A percentile compares a stretch with the other conserved stretches of the same genome.
These are phyloP conservation scores for Acephala macrosclerotiorum DNA, from an alignment of 2,329 filamentous ascomycete genomes.

Conservation along the genomic window DNA sequence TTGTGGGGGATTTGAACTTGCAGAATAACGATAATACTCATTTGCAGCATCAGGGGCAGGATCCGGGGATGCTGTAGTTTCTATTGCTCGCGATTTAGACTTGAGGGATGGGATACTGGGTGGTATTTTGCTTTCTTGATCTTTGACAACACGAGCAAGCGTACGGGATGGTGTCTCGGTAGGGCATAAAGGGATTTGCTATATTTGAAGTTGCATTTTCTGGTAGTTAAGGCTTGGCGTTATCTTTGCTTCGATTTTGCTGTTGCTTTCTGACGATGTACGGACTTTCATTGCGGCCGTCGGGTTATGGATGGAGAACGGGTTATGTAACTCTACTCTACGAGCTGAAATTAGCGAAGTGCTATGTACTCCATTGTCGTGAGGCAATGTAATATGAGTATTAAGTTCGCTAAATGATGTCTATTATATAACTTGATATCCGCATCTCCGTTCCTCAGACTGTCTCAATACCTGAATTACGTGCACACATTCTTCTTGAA, in stretches of 20 bases:
- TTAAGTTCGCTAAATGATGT: background rate
- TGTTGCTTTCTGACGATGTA: background rate
- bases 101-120: background rate
- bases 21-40: conserved; percentile 34
- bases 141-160: background rate
- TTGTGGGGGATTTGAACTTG: conserved; percentile 38
- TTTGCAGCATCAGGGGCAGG: conserved; percentile 28
- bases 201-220: background rate
- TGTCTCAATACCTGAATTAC: no score
- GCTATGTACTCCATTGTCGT: background rate
- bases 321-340: conserved; percentile 16
- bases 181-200: conserved; percentile 9
- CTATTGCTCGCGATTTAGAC: background rate
- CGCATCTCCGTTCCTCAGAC: no score
- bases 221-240: background rate
- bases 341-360: background rate
- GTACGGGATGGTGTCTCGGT: background rate
- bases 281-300: background rate
- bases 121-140: background rate
- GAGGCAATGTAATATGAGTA: background rate
- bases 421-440: no score
- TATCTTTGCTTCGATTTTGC: background rate
- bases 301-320: background rate
- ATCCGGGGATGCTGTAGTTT: background rate
- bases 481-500: no score